Percentiles rank a stretch among this genome's conserved stretches.
Conservation (phyloP, 2,329 filamentous ascomycete genomes). For the Pleomassaria siparia region DNA sequence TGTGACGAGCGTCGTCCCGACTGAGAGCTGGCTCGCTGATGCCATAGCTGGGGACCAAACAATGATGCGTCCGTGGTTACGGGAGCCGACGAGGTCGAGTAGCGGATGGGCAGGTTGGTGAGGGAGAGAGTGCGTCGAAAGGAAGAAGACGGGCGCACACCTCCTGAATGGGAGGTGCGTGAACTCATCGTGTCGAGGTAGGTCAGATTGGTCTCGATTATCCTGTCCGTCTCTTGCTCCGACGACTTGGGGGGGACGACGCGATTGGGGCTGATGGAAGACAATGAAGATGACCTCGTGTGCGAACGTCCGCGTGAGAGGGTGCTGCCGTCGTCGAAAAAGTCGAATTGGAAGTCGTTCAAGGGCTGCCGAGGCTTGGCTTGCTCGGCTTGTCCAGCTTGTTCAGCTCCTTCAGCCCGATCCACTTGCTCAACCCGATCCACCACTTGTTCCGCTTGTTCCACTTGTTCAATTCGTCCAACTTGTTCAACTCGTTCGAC, state of each 20-base stretch:
- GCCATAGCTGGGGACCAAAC: slow-evolving; percentile 27
- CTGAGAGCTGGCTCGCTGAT: slow-evolving; percentile 34
- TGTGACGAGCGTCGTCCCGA: slow-evolving; percentile 32
- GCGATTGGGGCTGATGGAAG: slow-evolving; percentile 22
- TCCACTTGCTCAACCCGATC: too few relatives aligned
- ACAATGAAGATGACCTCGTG: slow-evolving; percentile 18
- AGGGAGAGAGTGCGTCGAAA: slow-evolving; percentile 74
- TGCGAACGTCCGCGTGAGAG: slow-evolving; percentile 17
- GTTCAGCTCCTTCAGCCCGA: too few relatives aligned
- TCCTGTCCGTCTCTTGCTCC: slow-evolving; percentile 10
- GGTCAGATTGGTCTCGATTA: slow-evolving; percentile 25
- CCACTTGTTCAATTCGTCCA: too few relatives aligned
- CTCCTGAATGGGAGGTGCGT: slow-evolving; percentile 13
- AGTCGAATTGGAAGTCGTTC: slow-evolving; percentile 36
- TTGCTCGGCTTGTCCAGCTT: too few relatives aligned
- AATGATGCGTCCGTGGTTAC: slow-evolving; percentile 48
- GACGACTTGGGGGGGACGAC: slow-evolving; percentile 11
- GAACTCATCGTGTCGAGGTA: slow-evolving; percentile 31
- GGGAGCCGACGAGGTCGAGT: slow-evolving; percentile 49
- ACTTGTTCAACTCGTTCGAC: too few relatives aligned
- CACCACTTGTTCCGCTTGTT: too few relatives aligned
- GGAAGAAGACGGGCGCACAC: slow-evolving; percentile 38
- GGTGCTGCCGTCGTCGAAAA: slow-evolving; percentile 16
- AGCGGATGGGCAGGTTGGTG: slow-evolving; percentile 64
- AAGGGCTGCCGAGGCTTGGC: too few relatives aligned